Conservation (phyloP, 768 basidiomycete species). For the Leccinum fibrillosum region DNA sequence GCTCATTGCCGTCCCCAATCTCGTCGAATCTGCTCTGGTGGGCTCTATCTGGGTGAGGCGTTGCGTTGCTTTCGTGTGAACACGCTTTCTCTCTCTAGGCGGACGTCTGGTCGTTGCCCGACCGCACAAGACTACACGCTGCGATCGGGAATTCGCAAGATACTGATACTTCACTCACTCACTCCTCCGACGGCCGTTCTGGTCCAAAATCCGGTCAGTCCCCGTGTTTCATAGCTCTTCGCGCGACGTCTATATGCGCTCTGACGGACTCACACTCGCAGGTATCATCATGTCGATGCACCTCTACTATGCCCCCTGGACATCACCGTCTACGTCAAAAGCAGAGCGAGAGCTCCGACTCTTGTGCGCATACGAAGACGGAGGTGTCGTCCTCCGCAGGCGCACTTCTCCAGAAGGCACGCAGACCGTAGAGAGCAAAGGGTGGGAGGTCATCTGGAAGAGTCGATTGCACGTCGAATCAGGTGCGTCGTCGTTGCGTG, state of each 20-base stretch:
- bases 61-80: background rate
- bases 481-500: slow-evolving; percentile 40
- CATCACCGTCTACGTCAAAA: slow-evolving; percentile 32
- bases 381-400: slow-evolving; percentile 69
- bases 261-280: slow-evolving; percentile 51
- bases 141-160: slow-evolving; percentile 62
- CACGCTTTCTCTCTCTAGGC: slow-evolving; percentile 46
- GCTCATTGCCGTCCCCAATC: slow-evolving; percentile 79
- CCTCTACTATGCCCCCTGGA: slow-evolving; percentile 42
- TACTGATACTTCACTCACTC: slow-evolving; percentile 15
- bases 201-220: slow-evolving; percentile 53
- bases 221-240: background rate
- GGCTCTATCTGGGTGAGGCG: slow-evolving; percentile 10
- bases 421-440: slow-evolving; percentile 59
- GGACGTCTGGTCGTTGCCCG: slow-evolving; percentile 83
- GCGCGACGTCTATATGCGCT: slow-evolving; percentile 50
- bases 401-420: slow-evolving; percentile 38
- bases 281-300: slow-evolving; percentile 91
- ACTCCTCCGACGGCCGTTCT: slow-evolving; percentile 44
- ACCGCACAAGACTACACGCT: slow-evolving; percentile 69
- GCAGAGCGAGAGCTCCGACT: slow-evolving; percentile 49
- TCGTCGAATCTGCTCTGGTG: slow-evolving; percentile 85
- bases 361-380: slow-evolving; percentile 81
- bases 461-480: slow-evolving; percentile 68
- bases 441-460: slow-evolving; percentile 73